Conservation (phyloP, 2,329 filamentous ascomycete genomes). For the Penicillium sp. region DNA sequence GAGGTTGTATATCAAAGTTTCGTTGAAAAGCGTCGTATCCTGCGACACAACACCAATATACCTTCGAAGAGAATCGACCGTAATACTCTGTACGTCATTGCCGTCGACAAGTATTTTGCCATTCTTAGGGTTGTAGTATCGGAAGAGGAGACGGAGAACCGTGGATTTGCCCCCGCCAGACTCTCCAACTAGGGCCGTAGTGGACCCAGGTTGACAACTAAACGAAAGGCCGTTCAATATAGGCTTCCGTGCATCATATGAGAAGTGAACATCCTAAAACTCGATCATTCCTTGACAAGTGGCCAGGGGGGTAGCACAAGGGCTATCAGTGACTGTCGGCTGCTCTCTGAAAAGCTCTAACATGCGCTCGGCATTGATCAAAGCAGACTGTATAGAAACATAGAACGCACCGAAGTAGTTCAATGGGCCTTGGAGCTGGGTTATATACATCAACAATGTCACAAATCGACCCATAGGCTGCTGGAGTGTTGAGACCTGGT, state of each 20-base stretch:
- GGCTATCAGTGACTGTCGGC: slow-evolving; percentile 52
- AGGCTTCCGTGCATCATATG: slow-evolving; percentile 52
- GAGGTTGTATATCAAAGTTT: slow-evolving; percentile 43
- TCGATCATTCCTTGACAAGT: slow-evolving; percentile 53
- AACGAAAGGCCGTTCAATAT: slow-evolving; percentile 55
- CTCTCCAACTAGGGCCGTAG: slow-evolving; percentile 66
- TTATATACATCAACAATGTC: slow-evolving; percentile 69
- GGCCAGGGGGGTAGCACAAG: slow-evolving; percentile 48
- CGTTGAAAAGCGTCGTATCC: slow-evolving; percentile 80
- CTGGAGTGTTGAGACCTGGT: slow-evolving; percentile 60
- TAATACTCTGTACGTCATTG: slow-evolving; percentile 69
- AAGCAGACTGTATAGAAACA: slow-evolving; percentile 49
- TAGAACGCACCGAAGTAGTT: slow-evolving; percentile 63
- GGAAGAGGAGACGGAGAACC: slow-evolving; percentile 26
- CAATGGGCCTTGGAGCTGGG: slow-evolving; percentile 65
- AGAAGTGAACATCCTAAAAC: slow-evolving; percentile 55
- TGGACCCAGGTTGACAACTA: slow-evolving; percentile 49
- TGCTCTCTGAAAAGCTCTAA: slow-evolving; percentile 55
- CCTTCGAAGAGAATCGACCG: slow-evolving; percentile 73
- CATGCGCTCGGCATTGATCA: slow-evolving; percentile 42
- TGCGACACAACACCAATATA: slow-evolving; percentile 85
- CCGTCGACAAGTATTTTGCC: slow-evolving; percentile 66
- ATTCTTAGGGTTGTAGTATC: slow-evolving; percentile 31
- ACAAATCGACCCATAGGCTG: slow-evolving; percentile 61
- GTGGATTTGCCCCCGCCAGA: slow-evolving; percentile 71